Base-by-base conservation (phyloP, 176 grass and related monocot genomes). In the Panicum miliaceum region DNA sequence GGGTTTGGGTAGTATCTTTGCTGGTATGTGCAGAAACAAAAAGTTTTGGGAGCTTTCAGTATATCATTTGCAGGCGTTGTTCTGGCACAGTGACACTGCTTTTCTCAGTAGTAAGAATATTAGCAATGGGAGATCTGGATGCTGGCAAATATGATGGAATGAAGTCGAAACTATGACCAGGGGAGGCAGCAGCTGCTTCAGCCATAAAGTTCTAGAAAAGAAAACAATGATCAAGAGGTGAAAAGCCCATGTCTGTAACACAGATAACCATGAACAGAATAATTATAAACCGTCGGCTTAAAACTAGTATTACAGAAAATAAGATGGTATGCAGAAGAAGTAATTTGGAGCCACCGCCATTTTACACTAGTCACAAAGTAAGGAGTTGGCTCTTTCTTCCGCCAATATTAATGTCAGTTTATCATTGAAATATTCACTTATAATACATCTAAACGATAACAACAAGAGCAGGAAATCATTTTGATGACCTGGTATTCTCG, bases 161-260 rank as follows among this genome's bases (percentile, higher is more conserved):
- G 64, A 62, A 77, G 78, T 82, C 20, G 47, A 56, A 90, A 71
- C 32, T 90, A 74, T 90, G 88, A 64, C 46, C 88, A 86, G 88
- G 83, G 78, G 78, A 90, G 66, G 83, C 88, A 0, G 83, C 78
- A 0, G 83, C 78, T 15, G 82, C 84, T 86, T 90, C 88, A 12
- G 83, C 83, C 88, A 90, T 90, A 48, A 82, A 90, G 36, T 90
- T 82, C 88, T 90, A 80, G 43, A 77, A 72, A 84, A 81, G 19
- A 70, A 78, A 81, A 64, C 70, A 76, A 26, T 47, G 20, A 58
- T 86, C 53, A 82, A 74, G n/a, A 77, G 57, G 78, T 35, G 40
- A 15, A 77, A 86, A 75, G 71, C 10, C 6, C 1, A 84, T 51
- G n/a, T 25, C 71, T 61, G 36, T 12, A 89, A 43, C 34, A 4